Conservation (phyloP, 805 yeast genomes). For the Yarrowia bubula region DNA sequence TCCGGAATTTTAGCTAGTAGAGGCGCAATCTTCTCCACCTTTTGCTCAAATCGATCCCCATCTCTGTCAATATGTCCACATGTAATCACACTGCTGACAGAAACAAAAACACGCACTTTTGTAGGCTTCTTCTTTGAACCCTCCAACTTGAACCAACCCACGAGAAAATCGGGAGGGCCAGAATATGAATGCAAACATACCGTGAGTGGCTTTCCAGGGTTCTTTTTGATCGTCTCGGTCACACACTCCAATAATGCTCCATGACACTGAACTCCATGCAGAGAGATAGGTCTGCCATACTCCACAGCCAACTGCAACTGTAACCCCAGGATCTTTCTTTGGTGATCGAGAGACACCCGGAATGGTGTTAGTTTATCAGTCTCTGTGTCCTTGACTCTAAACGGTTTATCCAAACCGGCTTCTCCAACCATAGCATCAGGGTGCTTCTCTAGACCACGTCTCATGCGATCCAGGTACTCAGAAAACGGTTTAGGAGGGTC, state of each 20-base stretch:
- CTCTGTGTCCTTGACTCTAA: conserved; percentile 40
- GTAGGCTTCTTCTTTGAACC: conserved; percentile 9
- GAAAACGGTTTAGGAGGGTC: conserved; percentile 30
- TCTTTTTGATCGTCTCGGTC: conserved; percentile 26
- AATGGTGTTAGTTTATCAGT: conserved; percentile 43
- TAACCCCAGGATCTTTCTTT: conserved; percentile 48
- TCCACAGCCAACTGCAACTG: conserved; percentile 57
- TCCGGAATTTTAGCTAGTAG: conserved; percentile 41
- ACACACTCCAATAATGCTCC: conserved; percentile 55
- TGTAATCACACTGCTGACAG: conserved; percentile 48
- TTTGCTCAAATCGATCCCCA: conserved; percentile 18
- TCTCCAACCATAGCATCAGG: conserved; percentile 70
- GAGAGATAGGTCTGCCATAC: conserved; percentile 54
- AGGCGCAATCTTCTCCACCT: not conserved
- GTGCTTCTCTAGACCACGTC: conserved; percentile 33
- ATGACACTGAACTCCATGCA: conserved; percentile 84
- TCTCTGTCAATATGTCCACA: conserved; percentile 36
- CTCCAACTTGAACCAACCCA: conserved; percentile 33
- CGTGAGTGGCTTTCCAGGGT: conserved; percentile 36
- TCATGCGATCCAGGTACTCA: not conserved
- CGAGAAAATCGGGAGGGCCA: conserved; percentile 66
- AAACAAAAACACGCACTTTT: conserved; percentile 44
- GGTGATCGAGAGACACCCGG: conserved; percentile 66
- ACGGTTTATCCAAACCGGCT: conserved; percentile 81
- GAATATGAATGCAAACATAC: conserved; percentile 81